These are phyloP conservation scores for Amphibolis antarctica DNA, from an alignment of 106 monocot species.

Conservation along the genomic window DNA sequence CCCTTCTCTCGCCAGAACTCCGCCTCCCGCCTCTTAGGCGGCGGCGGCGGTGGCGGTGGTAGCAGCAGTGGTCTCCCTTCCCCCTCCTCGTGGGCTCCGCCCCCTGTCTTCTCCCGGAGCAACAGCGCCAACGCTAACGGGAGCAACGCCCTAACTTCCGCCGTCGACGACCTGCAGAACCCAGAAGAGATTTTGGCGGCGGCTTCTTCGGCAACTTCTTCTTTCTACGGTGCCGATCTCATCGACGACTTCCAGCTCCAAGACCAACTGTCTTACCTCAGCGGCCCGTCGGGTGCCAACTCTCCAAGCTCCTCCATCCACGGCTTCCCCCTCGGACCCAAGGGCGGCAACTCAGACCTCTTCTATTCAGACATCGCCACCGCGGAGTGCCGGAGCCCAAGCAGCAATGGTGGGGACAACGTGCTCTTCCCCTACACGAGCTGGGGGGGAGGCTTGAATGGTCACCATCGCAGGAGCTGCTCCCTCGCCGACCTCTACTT, in stretches of 20 bases:
- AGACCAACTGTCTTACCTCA: conserved; percentile 61
- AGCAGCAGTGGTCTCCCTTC: conserved; percentile 23
- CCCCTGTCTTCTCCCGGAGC: conserved; percentile 29
- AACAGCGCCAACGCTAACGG: conserved; percentile 20
- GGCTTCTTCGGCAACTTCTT: background rate
- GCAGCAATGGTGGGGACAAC: conserved; percentile 15
- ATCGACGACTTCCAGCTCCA: conserved; percentile 59
- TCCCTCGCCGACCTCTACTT: conserved; percentile 53
- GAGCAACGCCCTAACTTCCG: conserved; percentile 5
- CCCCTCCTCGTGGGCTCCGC: conserved; percentile 35
- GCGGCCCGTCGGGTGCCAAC: conserved; percentile 17
- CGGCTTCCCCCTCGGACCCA: conserved; percentile 8
- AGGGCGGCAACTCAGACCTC: conserved; percentile 1
- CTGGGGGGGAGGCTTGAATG: conserved; percentile 17
- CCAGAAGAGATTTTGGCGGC: conserved; percentile 14
- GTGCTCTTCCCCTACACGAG: conserved; percentile 30
- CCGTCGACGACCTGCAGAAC: conserved; percentile 16
- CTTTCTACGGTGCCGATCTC: conserved; percentile 25
- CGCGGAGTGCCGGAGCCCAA: conserved; percentile 34
- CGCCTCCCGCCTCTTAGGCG: conserved; percentile 5
- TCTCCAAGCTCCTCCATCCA: conserved; percentile 2
- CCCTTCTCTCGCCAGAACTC: conserved; percentile 35
- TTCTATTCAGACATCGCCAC: conserved; percentile 16
- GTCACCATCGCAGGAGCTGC: conserved; percentile 31
- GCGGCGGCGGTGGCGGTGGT: conserved; percentile 1